Evolutionary conservation across 2,329 filamentous ascomycete species (phyloP).

Genomic region (Penicillium sp.): DNA sequence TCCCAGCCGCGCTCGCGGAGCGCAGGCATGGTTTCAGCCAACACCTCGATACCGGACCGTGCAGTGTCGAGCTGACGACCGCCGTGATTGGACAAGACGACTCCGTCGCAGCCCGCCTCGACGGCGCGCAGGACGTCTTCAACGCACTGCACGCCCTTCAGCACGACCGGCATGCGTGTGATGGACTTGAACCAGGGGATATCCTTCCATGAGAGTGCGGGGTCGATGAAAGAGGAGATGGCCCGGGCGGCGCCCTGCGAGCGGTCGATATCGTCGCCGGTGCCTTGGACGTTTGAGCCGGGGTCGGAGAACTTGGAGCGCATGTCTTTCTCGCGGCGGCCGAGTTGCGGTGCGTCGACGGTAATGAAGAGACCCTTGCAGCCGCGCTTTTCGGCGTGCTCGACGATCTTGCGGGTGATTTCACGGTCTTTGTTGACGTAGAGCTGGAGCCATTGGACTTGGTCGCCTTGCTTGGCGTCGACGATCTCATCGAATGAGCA

Average conservation of each 20-base stretch:
- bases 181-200: conserved; percentile 88
- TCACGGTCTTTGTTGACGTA: conserved; percentile 95
- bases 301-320: conserved; percentile 82
- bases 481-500: conserved; percentile 97
- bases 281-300: conserved; percentile 74
- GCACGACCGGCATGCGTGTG: conserved; percentile 89
- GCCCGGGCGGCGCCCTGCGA: conserved; percentile 90
- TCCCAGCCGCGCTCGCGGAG: conserved; percentile 70
- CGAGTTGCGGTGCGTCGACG: conserved; percentile 93
- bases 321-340: conserved; percentile 96
- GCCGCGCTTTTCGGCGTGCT: conserved; percentile 85
- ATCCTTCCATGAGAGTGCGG: conserved; percentile 86
- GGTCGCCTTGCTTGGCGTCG: conserved; percentile 72
- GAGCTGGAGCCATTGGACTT: conserved; percentile 94
- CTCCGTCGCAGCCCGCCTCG: conserved; percentile 76
- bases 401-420: conserved; percentile 84
- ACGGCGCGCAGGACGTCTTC: conserved; percentile 90
- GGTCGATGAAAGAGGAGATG: conserved; percentile 96
- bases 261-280: conserved; percentile 69
- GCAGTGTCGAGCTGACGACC: conserved; percentile 91
- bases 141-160: conserved; percentile 94
- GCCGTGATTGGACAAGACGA: conserved; percentile 94
- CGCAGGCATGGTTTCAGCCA: conserved; percentile 89
- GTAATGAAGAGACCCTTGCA: conserved; percentile 98
- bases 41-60: conserved; percentile 79